A percentile compares a stretch with the other conserved stretches of the same genome.
phyloP scores from a whole-genome alignment of 2,329 filamentous ascomycete genomes.

The Trichothecium roseum region DNA sequence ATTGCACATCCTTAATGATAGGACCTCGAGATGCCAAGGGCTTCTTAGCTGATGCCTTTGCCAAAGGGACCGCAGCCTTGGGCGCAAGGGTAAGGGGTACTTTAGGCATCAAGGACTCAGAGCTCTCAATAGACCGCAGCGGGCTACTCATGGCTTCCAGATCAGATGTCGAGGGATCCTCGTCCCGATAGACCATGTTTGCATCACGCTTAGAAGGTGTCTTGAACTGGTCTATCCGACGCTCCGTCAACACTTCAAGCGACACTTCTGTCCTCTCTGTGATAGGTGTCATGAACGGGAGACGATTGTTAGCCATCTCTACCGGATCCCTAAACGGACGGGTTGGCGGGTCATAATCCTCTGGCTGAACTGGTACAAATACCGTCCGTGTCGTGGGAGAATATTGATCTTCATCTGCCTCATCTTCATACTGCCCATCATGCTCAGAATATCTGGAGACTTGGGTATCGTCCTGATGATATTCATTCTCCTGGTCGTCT shows the following conservation, averaged over 20 bases:
- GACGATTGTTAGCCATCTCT: conserved; percentile 74
- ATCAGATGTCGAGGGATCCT: conserved; percentile 15
- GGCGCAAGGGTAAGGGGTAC: conserved; percentile 18
- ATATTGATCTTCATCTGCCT: conserved; percentile 23
- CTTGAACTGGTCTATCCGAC: conserved; percentile 52
- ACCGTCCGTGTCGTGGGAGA: conserved; percentile 45
- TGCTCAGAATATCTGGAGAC: conserved; percentile 28
- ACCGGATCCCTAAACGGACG: conserved; percentile 72
- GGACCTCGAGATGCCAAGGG: conserved; percentile 45
- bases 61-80: conserved; percentile 25
- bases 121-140: conserved; percentile 39
- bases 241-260: conserved; percentile 53
- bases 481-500: conserved; percentile 17
- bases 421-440: conserved; percentile 13
- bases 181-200: conserved; percentile 7
- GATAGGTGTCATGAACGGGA: conserved; percentile 98
- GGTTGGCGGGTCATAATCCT: conserved; percentile 74
- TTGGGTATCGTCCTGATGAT: conserved; percentile 26
- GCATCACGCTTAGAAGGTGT: conserved; percentile 58
- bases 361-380: conserved; percentile 75
- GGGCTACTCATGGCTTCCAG: conserved; percentile 56
- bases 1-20: conserved; percentile 72
- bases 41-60: conserved; percentile 22
- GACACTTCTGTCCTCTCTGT: conserved; percentile 91
- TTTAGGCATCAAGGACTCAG: neutral